Base-by-base conservation (phyloP, 371 early-diverging fungal species). In the Mortierella sp. region DNA sequence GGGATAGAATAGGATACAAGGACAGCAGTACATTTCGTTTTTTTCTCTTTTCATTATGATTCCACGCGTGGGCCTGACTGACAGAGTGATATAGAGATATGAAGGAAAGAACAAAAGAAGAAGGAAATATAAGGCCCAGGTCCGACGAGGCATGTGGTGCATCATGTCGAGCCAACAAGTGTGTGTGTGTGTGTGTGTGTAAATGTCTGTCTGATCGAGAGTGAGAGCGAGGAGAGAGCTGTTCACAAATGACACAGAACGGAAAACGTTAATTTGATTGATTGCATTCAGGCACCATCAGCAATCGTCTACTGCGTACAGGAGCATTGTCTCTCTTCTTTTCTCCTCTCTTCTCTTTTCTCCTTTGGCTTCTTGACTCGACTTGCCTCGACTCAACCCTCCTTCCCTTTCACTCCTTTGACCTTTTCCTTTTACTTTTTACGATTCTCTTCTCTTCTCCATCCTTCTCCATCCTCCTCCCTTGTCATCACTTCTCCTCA, bases 261-360 rank as follows among this genome's bases (percentile, higher is more conserved):
- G 48, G 48, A 50, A 50, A 50, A 50, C 50, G 50, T 50, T 50
- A 50, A 50, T 50, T 50, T 50, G 42, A 38, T 50, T 50, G 50
- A 50, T 50, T 50, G 50, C 28, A 28, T 58, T 65, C 68, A 24
- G 24, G 38, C 19, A 9, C 21, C 24, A 42, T 8, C 68, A 34
- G 44, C 9, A 38, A 42, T 5, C 21, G 5, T 5, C 42, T 38
- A 5, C 42, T 38, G 42, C 42, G 3, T 65, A 16, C 50, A 50
- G 50, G 50, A 50, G 50, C 14, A 50, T 19, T 14, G 54, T 13
- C 21, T 42, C 50, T 52, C 13, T 57, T 70, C 48, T 70, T 48
- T 48, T 70, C 70, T 74, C 19, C 68, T 48, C 60, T 65, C 70
- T n/a, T 31, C 24, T 31, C 42, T 70, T 71, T 28, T 42, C 57